Percentiles rank a stretch among this genome's conserved stretches.
Conservation (phyloP, 768 basidiomycete species). For the Collybia mongolica region DNA sequence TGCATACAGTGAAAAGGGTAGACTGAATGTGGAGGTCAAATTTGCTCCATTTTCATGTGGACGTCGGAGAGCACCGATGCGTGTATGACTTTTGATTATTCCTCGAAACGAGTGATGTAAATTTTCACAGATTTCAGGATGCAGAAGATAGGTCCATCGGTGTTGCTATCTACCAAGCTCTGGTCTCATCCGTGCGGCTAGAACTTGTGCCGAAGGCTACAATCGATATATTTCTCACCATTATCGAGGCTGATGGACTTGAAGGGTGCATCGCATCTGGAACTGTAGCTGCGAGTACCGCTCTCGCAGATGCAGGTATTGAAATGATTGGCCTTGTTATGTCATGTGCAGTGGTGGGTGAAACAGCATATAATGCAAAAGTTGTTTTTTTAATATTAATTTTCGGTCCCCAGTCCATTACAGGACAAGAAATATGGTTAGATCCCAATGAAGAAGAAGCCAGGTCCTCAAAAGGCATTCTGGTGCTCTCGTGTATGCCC, state of each 20-base stretch:
- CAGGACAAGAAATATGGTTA: constrained; percentile 63
- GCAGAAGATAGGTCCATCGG: constrained; percentile 90
- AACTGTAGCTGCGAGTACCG: constrained; percentile 83
- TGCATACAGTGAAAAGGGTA: constrained; percentile 84
- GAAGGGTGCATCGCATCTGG: constrained; percentile 87
- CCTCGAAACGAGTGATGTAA: constrained; percentile 12
- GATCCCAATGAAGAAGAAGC: constrained; percentile 81
- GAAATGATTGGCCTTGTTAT: constrained; percentile 88
- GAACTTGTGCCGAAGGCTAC: constrained; percentile 93
- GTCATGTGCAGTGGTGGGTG: constrained; percentile 75
- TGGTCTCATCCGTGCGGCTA: constrained; percentile 80
- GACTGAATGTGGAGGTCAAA: constrained; percentile 93
- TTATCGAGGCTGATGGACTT: constrained; percentile 92
- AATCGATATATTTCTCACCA: constrained; percentile 86
- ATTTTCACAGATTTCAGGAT: constrained; percentile 55
- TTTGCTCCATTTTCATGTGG: constrained; percentile 91
- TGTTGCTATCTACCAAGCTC: constrained; percentile 80
- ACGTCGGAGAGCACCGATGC: constrained; percentile 77
- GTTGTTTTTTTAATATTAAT: neutral
- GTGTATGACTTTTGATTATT: constrained; percentile 49
- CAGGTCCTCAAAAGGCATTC: constrained; percentile 50
- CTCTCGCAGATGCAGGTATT: constrained; percentile 90
- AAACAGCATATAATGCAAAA: neutral
- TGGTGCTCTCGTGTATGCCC: constrained; percentile 86
- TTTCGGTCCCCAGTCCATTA: constrained; percentile 43